Conservation (phyloP, 179 eudicot species). For the Spinacia oleracea region DNA sequence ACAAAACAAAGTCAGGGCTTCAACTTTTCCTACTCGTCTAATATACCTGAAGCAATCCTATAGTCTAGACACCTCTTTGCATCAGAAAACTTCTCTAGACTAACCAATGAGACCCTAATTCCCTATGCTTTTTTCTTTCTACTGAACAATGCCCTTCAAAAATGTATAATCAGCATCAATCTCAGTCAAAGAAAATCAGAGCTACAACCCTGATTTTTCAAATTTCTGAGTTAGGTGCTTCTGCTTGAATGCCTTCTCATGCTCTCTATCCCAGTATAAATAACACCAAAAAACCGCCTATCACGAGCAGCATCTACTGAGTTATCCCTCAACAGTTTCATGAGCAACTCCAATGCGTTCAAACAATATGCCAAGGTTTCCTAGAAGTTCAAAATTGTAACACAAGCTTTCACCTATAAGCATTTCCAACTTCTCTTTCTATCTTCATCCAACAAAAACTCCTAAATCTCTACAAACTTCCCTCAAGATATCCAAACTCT, state of each 20-base stretch:
- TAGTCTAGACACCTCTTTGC: conserved; percentile 75
- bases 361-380: conserved; percentile 70
- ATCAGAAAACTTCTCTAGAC: conserved; percentile 69
- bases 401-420: conserved; percentile 74
- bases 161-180: conserved; percentile 86
- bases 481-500: conserved; percentile 61
- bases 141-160: conserved; percentile 62
- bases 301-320: conserved; percentile 89
- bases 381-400: conserved; percentile 65
- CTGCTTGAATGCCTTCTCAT: conserved; percentile 79
- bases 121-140: conserved; percentile 71
- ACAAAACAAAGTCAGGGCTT: no score
- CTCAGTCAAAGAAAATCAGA: conserved; percentile 71
- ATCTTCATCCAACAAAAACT: conserved; percentile 53
- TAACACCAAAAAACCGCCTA: conserved; percentile 74
- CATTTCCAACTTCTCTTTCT: conserved; percentile 71
- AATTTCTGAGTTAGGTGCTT: conserved; percentile 61
- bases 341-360: conserved; percentile 80
- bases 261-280: conserved; percentile 84
- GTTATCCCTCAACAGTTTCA: conserved; percentile 50
- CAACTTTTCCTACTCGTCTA: conserved; percentile 53
- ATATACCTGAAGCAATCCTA: conserved; percentile 60
- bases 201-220: conserved; percentile 73
- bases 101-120: conserved; percentile 68
- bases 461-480: conserved; percentile 68